Percentiles rank a stretch among this genome's conserved stretches.
phyloP scores from a whole-genome alignment of 1,284 basidiomycete genomes.

The Schizophyllum commune region DNA sequence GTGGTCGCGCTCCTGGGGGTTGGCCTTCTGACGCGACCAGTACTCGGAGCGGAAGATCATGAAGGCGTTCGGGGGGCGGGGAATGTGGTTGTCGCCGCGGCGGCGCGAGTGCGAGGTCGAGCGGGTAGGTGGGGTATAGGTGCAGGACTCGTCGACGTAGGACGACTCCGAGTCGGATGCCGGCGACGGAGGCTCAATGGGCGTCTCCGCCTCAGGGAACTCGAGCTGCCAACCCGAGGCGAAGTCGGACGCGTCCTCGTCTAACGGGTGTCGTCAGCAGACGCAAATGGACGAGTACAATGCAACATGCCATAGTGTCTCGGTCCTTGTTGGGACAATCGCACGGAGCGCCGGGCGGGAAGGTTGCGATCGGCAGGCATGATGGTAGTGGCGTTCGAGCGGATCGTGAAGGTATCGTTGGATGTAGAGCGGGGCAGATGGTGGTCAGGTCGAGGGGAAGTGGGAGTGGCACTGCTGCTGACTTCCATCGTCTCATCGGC shows the following conservation, averaged over 20 bases:
- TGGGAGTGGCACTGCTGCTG: too few relatives aligned
- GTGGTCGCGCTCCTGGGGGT: slow-evolving; percentile 41
- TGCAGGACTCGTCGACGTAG: too few relatives aligned
- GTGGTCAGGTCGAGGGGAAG: background rate
- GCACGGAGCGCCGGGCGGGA: slow-evolving; percentile 12
- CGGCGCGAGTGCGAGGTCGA: too few relatives aligned
- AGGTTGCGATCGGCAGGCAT: slow-evolving; percentile 28
- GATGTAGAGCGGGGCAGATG: slow-evolving; percentile 2
- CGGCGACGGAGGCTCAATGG: background rate
- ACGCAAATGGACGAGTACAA: slow-evolving; percentile 6
- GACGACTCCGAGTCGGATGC: background rate
- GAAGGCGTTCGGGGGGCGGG: background rate
- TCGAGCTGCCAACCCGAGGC: background rate
- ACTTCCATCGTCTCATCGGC: too few relatives aligned
- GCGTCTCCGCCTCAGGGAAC: background rate
- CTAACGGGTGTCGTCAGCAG: slow-evolving; percentile 8
- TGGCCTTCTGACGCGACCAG: slow-evolving; percentile 37
- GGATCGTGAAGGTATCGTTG: slow-evolving; percentile 4
- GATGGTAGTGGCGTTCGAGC: slow-evolving; percentile 1
- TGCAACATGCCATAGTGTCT: slow-evolving; percentile 19
- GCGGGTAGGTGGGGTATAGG: too few relatives aligned
- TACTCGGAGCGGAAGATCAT: slow-evolving; percentile 40
- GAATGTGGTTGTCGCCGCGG: background rate
- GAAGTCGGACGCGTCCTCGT: background rate
- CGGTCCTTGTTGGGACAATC: slow-evolving; percentile 18